These are phyloP conservation scores for Hygrocybe punicea DNA, from an alignment of 768 basidiomycete genomes.

Conservation along the genomic window DNA sequence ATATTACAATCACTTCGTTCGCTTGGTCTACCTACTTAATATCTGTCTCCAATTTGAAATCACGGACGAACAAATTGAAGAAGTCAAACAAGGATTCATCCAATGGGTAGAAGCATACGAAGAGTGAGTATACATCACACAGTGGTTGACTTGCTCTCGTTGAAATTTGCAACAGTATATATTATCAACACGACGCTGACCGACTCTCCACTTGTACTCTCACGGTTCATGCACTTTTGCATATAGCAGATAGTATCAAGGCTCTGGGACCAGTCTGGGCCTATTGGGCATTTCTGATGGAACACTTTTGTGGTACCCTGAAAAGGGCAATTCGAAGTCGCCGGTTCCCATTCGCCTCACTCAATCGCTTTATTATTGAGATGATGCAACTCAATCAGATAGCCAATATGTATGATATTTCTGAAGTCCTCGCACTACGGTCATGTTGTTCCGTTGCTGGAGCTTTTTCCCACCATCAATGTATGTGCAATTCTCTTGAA, in stretches of 20 bases:
- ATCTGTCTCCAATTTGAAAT: conserved; percentile 37
- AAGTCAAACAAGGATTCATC: conserved; percentile 28
- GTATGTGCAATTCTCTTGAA: conserved; percentile 3
- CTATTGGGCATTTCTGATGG: too few species aligned
- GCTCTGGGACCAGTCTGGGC: too few species aligned
- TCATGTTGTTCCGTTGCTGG: neutral
- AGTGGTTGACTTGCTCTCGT: conserved; percentile 18
- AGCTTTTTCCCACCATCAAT: conserved; percentile 8
- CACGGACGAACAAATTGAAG: conserved; percentile 21
- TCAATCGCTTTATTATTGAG: conserved; percentile 27
- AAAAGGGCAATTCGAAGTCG: conserved; percentile 25
- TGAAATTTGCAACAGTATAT: conserved; percentile 25
- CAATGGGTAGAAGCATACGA: conserved; percentile 41
- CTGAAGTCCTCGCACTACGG: conserved; percentile 20
- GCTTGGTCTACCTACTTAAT: conserved; percentile 37
- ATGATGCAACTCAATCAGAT: conserved; percentile 32
- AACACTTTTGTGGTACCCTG: conserved; percentile 34
- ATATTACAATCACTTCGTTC: conserved; percentile 44
- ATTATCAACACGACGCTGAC: conserved; percentile 26
- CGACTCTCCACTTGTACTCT: conserved; percentile 11
- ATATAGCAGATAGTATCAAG: too few species aligned
- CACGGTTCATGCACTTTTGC: too few species aligned
- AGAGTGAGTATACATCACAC: conserved; percentile 27
- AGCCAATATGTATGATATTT: conserved; percentile 22
- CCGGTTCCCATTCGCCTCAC: conserved; percentile 28